Percentiles rank a stretch among this genome's conserved stretches.
phyloP scores from a whole-genome alignment of 192 early-diverging fungal species.

The Podila horticola region DNA sequence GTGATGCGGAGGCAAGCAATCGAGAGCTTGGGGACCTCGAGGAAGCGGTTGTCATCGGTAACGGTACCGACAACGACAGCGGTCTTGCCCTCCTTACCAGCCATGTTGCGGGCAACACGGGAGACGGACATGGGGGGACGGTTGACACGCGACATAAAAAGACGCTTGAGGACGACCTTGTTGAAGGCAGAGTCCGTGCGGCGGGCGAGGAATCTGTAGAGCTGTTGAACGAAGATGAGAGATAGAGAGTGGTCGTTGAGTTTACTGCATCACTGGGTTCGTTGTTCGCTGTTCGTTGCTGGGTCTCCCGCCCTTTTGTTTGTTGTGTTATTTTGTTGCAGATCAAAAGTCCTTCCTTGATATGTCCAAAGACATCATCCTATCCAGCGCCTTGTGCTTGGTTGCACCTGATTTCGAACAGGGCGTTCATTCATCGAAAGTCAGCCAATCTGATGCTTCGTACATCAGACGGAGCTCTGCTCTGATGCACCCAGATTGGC shows the following conservation, averaged over 20 bases:
- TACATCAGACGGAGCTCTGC: too few relatives aligned
- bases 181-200: conserved; percentile 99
- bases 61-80: conserved; percentile 97
- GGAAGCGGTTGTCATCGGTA: conserved; percentile 95
- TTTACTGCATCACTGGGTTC: neutral
- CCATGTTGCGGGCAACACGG: conserved; percentile 81
- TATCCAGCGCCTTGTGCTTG: too few relatives aligned
- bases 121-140: conserved; percentile 95
- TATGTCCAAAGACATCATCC: too few relatives aligned
- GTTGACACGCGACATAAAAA: conserved; percentile 99
- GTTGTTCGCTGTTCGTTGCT: too few relatives aligned
- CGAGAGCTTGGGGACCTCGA: conserved; percentile 92
- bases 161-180: conserved; percentile 98
- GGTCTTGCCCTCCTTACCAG: conserved; percentile 82
- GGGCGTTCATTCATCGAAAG: too few relatives aligned
- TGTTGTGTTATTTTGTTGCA: too few relatives aligned
- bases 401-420: too few relatives aligned
- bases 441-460: too few relatives aligned
- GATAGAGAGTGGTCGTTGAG: neutral
- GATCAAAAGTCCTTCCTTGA: too few relatives aligned
- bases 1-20: conserved; percentile 97
- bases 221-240: conserved; percentile 52
- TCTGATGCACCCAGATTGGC: too few relatives aligned
- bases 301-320: too few relatives aligned
- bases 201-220: conserved; percentile 99